phyloP scores from a whole-genome alignment of 495 filamentous ascomycete genomes.

The Delitschia confertaspora region DNA sequence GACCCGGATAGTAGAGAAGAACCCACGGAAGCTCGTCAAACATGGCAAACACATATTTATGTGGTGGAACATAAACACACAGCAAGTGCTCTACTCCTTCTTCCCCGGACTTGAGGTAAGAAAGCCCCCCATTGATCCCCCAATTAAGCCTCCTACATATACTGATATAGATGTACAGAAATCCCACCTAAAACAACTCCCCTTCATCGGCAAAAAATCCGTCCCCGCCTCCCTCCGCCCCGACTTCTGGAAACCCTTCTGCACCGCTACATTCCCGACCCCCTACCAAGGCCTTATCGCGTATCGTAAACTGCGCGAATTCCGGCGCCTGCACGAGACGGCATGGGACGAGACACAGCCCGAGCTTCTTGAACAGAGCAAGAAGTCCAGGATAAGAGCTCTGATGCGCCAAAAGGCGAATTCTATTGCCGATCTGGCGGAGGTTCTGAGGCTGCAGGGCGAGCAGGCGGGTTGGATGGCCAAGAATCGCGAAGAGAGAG shows the following conservation, averaged over 20 bases:
- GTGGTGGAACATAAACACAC: conserved; percentile 69
- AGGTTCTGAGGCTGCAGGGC: conserved; percentile 54
- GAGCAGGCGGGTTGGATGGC: conserved; percentile 26
- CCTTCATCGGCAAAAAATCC: conserved; percentile 87
- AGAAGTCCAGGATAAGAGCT: conserved; percentile 50
- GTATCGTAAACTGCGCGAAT: conserved; percentile 75
- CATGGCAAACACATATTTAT: conserved; percentile 67
- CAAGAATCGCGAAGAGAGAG: conserved; percentile 24
- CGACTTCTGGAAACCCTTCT: conserved; percentile 84
- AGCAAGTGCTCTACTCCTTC: conserved; percentile 77
- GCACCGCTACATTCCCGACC: conserved; percentile 60
- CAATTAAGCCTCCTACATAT: neutral
- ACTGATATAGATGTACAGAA: conserved; percentile 46
- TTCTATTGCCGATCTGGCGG: conserved; percentile 75
- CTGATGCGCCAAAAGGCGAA: conserved; percentile 90
- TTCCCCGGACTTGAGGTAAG: conserved; percentile 59
- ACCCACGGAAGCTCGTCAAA: neutral
- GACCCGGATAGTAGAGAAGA: neutral
- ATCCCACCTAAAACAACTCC: conserved; percentile 61
- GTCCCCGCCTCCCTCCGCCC: conserved; percentile 68
- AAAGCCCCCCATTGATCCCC: conserved; percentile 9
- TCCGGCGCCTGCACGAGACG: conserved; percentile 59
- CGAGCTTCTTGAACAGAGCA: conserved; percentile 26
- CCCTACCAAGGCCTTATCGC: conserved; percentile 60
- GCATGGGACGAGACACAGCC: conserved; percentile 46